phyloP scores from a whole-genome alignment of 2,329 filamentous ascomycete genomes.

The Dactylellina leptospora region DNA sequence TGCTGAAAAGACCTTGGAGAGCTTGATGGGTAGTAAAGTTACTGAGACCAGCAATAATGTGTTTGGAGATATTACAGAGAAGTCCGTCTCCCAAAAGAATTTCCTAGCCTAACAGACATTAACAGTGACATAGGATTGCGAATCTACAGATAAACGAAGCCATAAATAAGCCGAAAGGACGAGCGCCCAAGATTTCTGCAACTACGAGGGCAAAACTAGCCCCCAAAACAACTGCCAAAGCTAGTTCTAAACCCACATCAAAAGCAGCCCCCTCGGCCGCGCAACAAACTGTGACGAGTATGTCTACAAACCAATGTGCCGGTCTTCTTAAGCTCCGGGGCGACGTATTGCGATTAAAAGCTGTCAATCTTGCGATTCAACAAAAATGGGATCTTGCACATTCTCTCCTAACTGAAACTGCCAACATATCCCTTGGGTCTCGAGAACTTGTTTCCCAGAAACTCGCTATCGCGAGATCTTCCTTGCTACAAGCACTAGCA shows the following conservation, averaged over 20 bases:
- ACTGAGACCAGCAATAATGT: slow-evolving; percentile 58
- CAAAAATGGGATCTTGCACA: slow-evolving; percentile 69
- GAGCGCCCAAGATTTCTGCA: slow-evolving; percentile 41
- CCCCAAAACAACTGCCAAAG: slow-evolving; percentile 52
- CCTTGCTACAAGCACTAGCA: slow-evolving; percentile 74
- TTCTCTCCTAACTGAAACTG: slow-evolving; percentile 66
- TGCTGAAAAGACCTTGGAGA: slow-evolving; percentile 63
- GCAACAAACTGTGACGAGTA: slow-evolving; percentile 55
- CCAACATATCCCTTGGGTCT: slow-evolving; percentile 61
- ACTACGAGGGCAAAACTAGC: slow-evolving; percentile 56
- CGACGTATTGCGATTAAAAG: slow-evolving; percentile 65
- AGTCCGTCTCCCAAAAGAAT: too few relatives aligned
- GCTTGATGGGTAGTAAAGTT: slow-evolving; percentile 58
- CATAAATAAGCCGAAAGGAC: slow-evolving; percentile 26
- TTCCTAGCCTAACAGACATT: slow-evolving; percentile 54
- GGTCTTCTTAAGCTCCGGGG: slow-evolving; percentile 62
- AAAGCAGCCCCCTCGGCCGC: slow-evolving; percentile 55
- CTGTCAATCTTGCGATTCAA: slow-evolving; percentile 62
- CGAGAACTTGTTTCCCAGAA: slow-evolving; percentile 64
- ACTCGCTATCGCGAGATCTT: slow-evolving; percentile 72
- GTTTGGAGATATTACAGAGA: slow-evolving; percentile 65
- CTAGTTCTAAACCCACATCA: slow-evolving; percentile 19
- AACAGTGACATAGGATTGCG: slow-evolving; percentile 51
- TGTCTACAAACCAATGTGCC: slow-evolving; percentile 58
- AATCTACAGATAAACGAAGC: slow-evolving; percentile 56